Base-by-base conservation (phyloP, 345 rosid species). In the Turnera subulata region DNA sequence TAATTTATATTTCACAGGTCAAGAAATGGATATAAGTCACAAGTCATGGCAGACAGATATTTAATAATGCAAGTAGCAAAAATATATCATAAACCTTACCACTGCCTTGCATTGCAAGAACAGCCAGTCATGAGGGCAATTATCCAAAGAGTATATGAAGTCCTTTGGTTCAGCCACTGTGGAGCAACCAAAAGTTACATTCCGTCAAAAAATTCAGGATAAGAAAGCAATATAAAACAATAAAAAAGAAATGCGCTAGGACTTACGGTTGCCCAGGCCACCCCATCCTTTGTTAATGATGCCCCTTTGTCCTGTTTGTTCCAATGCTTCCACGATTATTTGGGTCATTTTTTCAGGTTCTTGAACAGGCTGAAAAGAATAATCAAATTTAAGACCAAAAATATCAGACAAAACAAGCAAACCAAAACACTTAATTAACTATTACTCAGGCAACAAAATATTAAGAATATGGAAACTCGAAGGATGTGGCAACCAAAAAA, bases 221-320 rank as follows among this genome's bases (percentile, higher is more conserved):
- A 42, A 13, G n/a, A 16, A 42, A 16, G 40, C 47, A 8, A 37
- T 11, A 17, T 13, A 40, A 25, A n/a, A 22, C 46, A 20, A 37
- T 42, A 18, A 26, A 53, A 19, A 13, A 50, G 11, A n/a, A 35
- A 46, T 5, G 8, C 35, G 5, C 35, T 3, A 8, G 35, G 35
- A 73, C 93, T 59, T 76, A 90, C 97, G 71, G 63, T 87, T 74
- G 63, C 97, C 97, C 64, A 90, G 88, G 62, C 97, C 97, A 63
- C 97, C 97, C 99, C 99, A 94, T 54, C 99, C 99, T 82, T 88
- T 90, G 71, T 90, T 90, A 58, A 94, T 94, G 76, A 90, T 87
- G 70, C 96, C 97, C 79, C 97, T 78, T 75, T 90, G 93, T 66
- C 79, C 88, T 39, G 97, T 90, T 74, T 62, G 66, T 64, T 80